phyloP scores from a whole-genome alignment of 768 basidiomycete species.

The Pulveroboletus sp. region DNA sequence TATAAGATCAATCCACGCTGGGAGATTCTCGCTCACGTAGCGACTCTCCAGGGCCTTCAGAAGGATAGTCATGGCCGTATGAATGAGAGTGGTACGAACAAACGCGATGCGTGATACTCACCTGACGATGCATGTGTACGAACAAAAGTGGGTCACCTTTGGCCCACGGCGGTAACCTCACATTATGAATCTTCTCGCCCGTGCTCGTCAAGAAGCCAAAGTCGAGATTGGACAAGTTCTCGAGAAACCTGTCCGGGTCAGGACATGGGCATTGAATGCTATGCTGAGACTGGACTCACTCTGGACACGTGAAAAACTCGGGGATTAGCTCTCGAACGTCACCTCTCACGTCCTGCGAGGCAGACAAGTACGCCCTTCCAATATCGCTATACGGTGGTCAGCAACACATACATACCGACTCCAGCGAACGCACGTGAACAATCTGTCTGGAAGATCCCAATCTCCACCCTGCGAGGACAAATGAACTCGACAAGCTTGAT shows the following conservation, averaged over 20 bases:
- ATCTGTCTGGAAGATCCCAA: conserved; percentile 88
- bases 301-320: conserved; percentile 81
- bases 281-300: conserved; percentile 39
- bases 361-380: conserved; percentile 77
- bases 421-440: conserved; percentile 57
- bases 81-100: not conserved
- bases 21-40: conserved; percentile 77
- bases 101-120: conserved; percentile 28
- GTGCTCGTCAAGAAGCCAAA: conserved; percentile 71
- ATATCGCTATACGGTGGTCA: conserved; percentile 52
- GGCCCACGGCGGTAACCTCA: conserved; percentile 90
- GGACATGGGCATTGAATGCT: not conserved
- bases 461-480: conserved; percentile 69
- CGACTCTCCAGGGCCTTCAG: conserved; percentile 81
- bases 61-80: not conserved
- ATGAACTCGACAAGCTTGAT: not conserved
- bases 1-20: conserved; percentile 90
- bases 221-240: conserved; percentile 75
- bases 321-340: conserved; percentile 94
- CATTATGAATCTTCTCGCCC: conserved; percentile 80
- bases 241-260: conserved; percentile 59
- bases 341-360: conserved; percentile 79
- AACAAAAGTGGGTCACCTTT: conserved; percentile 80
- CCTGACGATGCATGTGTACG: conserved; percentile 70
- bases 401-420: not conserved